Evolutionary conservation across 2,329 filamentous ascomycete genomes (phyloP).

Genomic region (Gliomastix tumulicola): DNA sequence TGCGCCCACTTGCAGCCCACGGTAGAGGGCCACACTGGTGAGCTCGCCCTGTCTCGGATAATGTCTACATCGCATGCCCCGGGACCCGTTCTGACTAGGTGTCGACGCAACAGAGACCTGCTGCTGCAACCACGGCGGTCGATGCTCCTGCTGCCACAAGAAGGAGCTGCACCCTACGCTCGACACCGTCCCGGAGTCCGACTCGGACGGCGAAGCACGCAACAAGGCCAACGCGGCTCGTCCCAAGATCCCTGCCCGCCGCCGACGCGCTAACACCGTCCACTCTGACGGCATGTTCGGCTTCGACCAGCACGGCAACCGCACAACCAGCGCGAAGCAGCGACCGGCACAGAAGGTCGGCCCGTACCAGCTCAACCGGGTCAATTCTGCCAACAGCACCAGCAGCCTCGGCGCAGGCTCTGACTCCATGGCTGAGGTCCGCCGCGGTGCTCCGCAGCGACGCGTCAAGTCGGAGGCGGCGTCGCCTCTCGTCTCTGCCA

Average conservation of each 20-base stretch:
- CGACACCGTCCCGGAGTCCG: constrained; percentile 58
- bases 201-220: constrained; percentile 42
- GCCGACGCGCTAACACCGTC: constrained; percentile 54
- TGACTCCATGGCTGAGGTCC: constrained; percentile 13
- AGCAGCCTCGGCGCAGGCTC: constrained; percentile 30
- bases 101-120: constrained; percentile 46
- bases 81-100: constrained; percentile 9
- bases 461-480: constrained; percentile 55
- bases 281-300: constrained; percentile 53
- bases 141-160: constrained; percentile 59
- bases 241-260: constrained; percentile 35
- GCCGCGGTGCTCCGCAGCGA: constrained; percentile 29
- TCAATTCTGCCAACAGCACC: constrained; percentile 49
- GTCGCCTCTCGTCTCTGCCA: constrained; percentile 47
- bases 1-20: constrained; percentile 53
- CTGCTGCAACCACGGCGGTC: constrained; percentile 63
- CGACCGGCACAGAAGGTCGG: constrained; percentile 55
- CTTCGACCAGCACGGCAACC: constrained; percentile 58
- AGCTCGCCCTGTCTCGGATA: constrained; percentile 18
- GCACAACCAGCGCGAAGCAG: constrained; percentile 56
- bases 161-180: constrained; percentile 44
- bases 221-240: constrained; percentile 14
- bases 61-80: background rate
- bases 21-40: constrained; percentile 52
- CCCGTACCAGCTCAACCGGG: constrained; percentile 53